These are phyloP conservation scores for Aspergillus fumigatus DNA, from an alignment of 2,329 filamentous ascomycete species.

Conservation along the genomic window DNA sequence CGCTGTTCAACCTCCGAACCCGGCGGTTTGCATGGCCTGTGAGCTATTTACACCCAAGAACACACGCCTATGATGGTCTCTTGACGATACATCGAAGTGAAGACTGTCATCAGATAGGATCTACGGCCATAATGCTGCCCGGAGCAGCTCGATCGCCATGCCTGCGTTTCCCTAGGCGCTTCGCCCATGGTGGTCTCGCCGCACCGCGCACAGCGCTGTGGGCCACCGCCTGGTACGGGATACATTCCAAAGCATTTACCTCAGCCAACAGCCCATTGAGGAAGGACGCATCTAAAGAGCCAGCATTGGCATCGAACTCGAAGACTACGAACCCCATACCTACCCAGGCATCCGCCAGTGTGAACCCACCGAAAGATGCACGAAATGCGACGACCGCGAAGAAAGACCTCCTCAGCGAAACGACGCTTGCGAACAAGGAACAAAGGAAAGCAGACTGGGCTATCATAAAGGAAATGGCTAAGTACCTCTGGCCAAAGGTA, in stretches of 20 bases:
- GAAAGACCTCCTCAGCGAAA: conserved; percentile 60
- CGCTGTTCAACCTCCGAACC: conserved; percentile 30
- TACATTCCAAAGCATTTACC: conserved; percentile 29
- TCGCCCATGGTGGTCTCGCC: conserved; percentile 21
- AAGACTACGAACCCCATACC: conserved; percentile 9
- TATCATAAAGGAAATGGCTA: conserved; percentile 96
- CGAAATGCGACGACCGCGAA: conserved; percentile 28
- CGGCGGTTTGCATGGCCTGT: conserved; percentile 26
- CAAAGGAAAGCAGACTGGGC: conserved; percentile 97
- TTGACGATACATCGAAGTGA: neutral
- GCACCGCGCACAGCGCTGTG: conserved; percentile 20
- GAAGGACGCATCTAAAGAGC: conserved; percentile 18
- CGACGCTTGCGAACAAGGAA: conserved; percentile 68
- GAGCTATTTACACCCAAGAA: conserved; percentile 14
- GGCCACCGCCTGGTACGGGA: conserved; percentile 17
- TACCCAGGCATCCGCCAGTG: conserved; percentile 15
- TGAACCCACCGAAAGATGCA: conserved; percentile 17
- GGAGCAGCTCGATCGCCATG: conserved; percentile 33
- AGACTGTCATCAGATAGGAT: conserved; percentile 3
- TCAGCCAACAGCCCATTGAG: conserved; percentile 17
- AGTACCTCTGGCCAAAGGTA: conserved; percentile 89
- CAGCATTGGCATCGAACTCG: conserved; percentile 9
- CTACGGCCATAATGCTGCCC: conserved; percentile 31
- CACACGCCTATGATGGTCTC: conserved; percentile 6
- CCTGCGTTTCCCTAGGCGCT: conserved; percentile 27